Evolutionary conservation across 1,139 yeast genomes (phyloP), one percentile per base, ranked within the genome.

Genomic region (Wickerhamomyces sp.): DNA sequence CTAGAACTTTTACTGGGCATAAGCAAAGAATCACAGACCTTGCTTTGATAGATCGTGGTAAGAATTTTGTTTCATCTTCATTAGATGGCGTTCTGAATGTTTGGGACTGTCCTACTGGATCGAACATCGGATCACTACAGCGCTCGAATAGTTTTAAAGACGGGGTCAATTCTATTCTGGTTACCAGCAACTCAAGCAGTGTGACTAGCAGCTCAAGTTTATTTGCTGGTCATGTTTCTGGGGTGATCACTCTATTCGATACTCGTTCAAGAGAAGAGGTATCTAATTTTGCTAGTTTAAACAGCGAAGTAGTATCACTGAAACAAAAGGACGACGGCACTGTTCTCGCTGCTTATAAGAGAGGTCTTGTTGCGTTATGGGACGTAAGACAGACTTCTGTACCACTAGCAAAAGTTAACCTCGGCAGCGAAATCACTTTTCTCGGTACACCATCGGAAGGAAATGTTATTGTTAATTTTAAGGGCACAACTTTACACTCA

Each of bases 81-180:
- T 40, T 47, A 6, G 84, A 79, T 52, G 84, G 85, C 0, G 55
- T 72, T 0, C 64, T 80, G 2, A 65, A 63, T 33, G 52, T 85
- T 30, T 84, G 88, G 89, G 92, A 85, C 50, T 74, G 85, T 52
- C 81, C 85, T 0, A 55, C 72, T 2, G 86, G 80, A 0, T 41
- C 55, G 16, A 54, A 60, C 3, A 54, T 81, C 8, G 60, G 70
- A 45, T 58, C 61, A 3, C 67, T 78, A 38, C 39, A 43, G 3
- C 58, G 75, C 39, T 50, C 57, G 2, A 61, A 60, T 26, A 57
- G 65, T 40, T 51, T 54, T 24, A 56, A 44, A 17, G 76, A 62
- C 56, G 64, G 59, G 3, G 61, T 66, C 3, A 49, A 49, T 7
- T 7, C 63, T 44, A 16, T 57, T 54, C 27, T 42, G 63, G 9